Conservation (phyloP, 345 rosid species). For the Adansonia digitata region DNA sequence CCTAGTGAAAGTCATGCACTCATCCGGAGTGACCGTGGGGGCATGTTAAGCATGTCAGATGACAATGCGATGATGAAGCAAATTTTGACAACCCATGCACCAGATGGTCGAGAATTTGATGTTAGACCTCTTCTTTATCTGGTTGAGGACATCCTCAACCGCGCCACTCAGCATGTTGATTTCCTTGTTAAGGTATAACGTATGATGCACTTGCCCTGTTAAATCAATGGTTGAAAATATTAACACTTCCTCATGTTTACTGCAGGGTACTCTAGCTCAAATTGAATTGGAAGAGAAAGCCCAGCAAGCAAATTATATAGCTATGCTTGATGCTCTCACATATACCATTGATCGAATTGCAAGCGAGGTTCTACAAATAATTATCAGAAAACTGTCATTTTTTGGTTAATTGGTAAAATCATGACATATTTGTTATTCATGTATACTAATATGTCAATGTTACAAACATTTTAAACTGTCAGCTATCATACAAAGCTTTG, state of each 20-base stretch:
- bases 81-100: not conserved
- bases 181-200: not conserved
- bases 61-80: no score
- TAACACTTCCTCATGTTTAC: not conserved
- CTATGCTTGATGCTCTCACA: constrained; percentile 39
- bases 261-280: constrained; percentile 19
- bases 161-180: not conserved
- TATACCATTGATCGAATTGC: constrained; percentile 44
- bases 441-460: not conserved
- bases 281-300: constrained; percentile 34
- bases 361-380: constrained; percentile 36
- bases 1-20: not conserved
- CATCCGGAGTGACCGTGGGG: not conserved
- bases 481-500: constrained; percentile 56
- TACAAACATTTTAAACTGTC: constrained; percentile 1
- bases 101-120: not conserved
- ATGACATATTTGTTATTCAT: not conserved
- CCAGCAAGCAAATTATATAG: constrained; percentile 28
- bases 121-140: not conserved
- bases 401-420: no score
- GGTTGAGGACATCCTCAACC: not conserved
- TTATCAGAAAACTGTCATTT: not conserved
- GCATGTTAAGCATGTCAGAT: not conserved
- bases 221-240: not conserved
- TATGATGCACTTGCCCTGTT: not conserved